Percentiles rank a stretch among this genome's conserved stretches.
Conservation (phyloP, 805 yeast species). For the Vanderwaltozyma yarrowii region DNA sequence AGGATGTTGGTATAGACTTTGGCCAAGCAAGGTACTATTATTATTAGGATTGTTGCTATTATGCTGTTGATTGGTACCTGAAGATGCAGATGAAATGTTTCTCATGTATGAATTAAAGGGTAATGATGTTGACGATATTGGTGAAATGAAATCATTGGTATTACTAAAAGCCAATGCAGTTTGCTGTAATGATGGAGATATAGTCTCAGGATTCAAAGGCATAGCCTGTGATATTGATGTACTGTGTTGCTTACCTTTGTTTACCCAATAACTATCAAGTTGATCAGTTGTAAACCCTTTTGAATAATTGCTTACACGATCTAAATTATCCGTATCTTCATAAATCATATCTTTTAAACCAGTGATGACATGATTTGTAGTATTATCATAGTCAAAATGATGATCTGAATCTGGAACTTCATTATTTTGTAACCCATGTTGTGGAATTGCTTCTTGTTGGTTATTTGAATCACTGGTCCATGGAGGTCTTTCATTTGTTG, state of each 20-base stretch:
- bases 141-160: conserved; percentile 3
- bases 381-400: conserved; percentile 22
- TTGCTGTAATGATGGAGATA: background rate
- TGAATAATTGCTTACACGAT: conserved; percentile 21
- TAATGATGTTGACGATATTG: conserved; percentile 1
- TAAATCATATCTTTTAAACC: conserved; percentile 27
- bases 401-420: conserved; percentile 7
- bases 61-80: background rate
- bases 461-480: background rate
- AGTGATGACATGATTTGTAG: conserved; percentile 19
- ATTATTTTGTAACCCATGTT: background rate
- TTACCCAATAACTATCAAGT: conserved; percentile 28
- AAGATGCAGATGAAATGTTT: background rate
- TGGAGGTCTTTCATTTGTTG: background rate
- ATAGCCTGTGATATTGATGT: background rate
- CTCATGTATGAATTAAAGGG: conserved; percentile 2
- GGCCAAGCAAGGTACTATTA: background rate
- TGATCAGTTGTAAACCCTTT: conserved; percentile 28
- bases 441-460: too few species aligned
- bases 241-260: conserved; percentile 5
- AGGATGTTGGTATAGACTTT: background rate
- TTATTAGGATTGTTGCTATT: background rate
- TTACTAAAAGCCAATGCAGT: conserved; percentile 2
- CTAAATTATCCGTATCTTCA: conserved; percentile 24
- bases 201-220: background rate